A percentile compares a stretch with the other conserved stretches of the same genome.
These are phyloP conservation scores for Penicillium vulpinum DNA, from an alignment of 2,329 filamentous ascomycete genomes.

Conservation along the genomic window DNA sequence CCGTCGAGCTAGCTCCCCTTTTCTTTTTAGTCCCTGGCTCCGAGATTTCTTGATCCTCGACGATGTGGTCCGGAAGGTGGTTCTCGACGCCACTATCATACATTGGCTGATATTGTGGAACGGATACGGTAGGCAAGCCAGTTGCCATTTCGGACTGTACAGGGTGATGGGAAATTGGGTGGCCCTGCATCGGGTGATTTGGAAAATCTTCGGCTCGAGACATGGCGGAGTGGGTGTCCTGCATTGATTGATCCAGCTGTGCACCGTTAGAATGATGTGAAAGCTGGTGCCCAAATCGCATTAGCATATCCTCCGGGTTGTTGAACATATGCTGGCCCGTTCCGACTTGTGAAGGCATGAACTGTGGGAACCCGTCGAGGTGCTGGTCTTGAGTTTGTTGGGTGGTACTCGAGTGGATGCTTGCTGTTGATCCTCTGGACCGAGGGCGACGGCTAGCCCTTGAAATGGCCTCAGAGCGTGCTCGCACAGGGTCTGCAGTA, in stretches of 20 bases:
- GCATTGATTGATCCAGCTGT: slow-evolving; percentile 40
- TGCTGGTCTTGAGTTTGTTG: slow-evolving; percentile 47
- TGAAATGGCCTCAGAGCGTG: slow-evolving; percentile 45
- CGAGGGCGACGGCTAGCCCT: slow-evolving; percentile 44
- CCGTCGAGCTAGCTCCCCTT: slow-evolving; percentile 49
- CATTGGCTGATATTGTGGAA: slow-evolving; percentile 41
- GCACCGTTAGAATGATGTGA: slow-evolving; percentile 39
- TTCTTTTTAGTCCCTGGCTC: slow-evolving; percentile 47
- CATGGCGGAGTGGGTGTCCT: slow-evolving; percentile 38
- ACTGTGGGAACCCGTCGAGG: slow-evolving; percentile 42
- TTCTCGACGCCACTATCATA: slow-evolving; percentile 47
- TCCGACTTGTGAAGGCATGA: slow-evolving; percentile 38
- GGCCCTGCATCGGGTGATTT: slow-evolving; percentile 35
- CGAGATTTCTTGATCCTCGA: slow-evolving; percentile 46
- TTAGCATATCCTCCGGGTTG: slow-evolving; percentile 49
- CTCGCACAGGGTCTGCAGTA: slow-evolving; percentile 42
- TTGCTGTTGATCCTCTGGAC: slow-evolving; percentile 50
- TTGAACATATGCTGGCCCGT: slow-evolving; percentile 39
- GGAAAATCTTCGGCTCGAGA: slow-evolving; percentile 42
- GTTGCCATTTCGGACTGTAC: slow-evolving; percentile 39
- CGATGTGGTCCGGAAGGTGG: slow-evolving; percentile 41
- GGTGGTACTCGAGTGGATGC: slow-evolving; percentile 50
- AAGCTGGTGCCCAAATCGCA: slow-evolving; percentile 47
- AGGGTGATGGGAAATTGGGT: slow-evolving; percentile 38
- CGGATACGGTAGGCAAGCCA: slow-evolving; percentile 33